Percentiles rank a stretch among this genome's conserved stretches.
These are phyloP conservation scores for Alternaria brassicae DNA, from an alignment of 2,329 filamentous ascomycete genomes.

Conservation along the genomic window DNA sequence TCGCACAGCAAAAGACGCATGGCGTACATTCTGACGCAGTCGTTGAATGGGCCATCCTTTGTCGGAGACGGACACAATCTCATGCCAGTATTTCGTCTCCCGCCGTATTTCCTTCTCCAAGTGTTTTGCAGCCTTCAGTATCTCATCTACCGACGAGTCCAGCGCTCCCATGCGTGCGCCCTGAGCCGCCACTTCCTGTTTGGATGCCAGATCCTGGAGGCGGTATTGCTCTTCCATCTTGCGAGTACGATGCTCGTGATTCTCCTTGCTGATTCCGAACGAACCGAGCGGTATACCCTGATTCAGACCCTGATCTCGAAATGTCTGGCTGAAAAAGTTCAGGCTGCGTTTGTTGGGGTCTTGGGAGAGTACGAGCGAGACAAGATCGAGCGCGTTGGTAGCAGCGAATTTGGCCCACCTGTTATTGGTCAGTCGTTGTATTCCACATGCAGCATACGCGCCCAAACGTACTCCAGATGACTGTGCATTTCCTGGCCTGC, in stretches of 20 bases:
- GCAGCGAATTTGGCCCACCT: constrained; percentile 44
- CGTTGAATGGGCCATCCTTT: constrained; percentile 79
- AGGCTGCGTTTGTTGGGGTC: constrained; percentile 37
- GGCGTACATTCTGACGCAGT: constrained; percentile 57
- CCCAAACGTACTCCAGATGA: constrained; percentile 55
- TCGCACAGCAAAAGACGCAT: constrained; percentile 81
- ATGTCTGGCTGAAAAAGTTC: constrained; percentile 37
- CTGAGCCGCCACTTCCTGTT: constrained; percentile 60
- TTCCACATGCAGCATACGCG: constrained; percentile 57
- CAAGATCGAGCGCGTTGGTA: constrained; percentile 42
- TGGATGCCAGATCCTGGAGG: constrained; percentile 44
- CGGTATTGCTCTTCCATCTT: constrained; percentile 28
- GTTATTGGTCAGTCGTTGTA: constrained; percentile 14
- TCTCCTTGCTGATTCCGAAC: constrained; percentile 37
- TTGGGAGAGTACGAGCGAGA: constrained; percentile 42
- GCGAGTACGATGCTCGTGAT: constrained; percentile 26
- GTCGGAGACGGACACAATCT: constrained; percentile 80
- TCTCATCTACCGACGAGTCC: constrained; percentile 74
- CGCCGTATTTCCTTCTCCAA: constrained; percentile 78
- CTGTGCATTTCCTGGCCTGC: constrained; percentile 52
- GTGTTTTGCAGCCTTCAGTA: constrained; percentile 74
- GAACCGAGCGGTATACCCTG: constrained; percentile 49
- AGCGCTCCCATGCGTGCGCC: constrained; percentile 84
- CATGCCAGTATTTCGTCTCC: constrained; percentile 88
- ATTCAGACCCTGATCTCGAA: constrained; percentile 32